Conservation (phyloP, 768 basidiomycete species). For the Clavulina sp. region DNA sequence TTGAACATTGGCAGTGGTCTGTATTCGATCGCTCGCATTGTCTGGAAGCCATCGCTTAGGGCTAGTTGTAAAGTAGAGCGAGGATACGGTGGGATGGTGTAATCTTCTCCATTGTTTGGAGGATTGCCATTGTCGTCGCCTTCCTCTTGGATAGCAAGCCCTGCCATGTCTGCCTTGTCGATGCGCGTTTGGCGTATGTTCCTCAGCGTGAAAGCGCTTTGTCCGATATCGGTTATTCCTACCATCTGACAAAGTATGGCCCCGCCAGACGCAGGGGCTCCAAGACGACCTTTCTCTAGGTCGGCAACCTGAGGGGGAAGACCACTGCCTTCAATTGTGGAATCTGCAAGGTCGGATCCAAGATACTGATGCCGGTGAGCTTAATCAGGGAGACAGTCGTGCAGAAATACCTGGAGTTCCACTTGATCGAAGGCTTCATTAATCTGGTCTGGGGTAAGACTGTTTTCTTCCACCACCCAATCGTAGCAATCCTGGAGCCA, state of each 20-base stretch:
- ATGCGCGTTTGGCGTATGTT: conserved; percentile 47
- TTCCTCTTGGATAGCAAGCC: conserved; percentile 27
- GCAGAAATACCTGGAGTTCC: conserved; percentile 27
- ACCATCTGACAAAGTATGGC: conserved; percentile 47
- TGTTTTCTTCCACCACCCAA: conserved; percentile 15
- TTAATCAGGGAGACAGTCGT: not conserved
- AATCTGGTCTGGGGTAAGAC: conserved; percentile 31
- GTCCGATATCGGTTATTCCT: conserved; percentile 66
- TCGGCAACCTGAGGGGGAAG: conserved; percentile 29
- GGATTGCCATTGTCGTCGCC: conserved; percentile 11
- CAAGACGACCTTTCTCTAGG: conserved; percentile 16
- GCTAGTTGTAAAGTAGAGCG: conserved; percentile 60
- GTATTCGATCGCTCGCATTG: conserved; percentile 64
- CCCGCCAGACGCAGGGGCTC: not conserved
- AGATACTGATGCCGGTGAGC: conserved; percentile 24
- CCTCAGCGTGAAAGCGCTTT: conserved; percentile 65
- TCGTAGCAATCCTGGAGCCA: conserved; percentile 55
- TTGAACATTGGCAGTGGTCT: conserved; percentile 42
- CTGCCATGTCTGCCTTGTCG: conserved; percentile 44
- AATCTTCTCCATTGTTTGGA: conserved; percentile 42
- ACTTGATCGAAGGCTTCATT: conserved; percentile 36
- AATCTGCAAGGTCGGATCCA: conserved; percentile 47
- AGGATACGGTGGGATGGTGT: conserved; percentile 66
- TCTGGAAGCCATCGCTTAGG: conserved; percentile 58
- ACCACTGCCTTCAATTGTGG: conserved; percentile 53